Base-by-base conservation (phyloP, 2,329 filamentous ascomycete genomes). In the Alternaria arborescens region DNA sequence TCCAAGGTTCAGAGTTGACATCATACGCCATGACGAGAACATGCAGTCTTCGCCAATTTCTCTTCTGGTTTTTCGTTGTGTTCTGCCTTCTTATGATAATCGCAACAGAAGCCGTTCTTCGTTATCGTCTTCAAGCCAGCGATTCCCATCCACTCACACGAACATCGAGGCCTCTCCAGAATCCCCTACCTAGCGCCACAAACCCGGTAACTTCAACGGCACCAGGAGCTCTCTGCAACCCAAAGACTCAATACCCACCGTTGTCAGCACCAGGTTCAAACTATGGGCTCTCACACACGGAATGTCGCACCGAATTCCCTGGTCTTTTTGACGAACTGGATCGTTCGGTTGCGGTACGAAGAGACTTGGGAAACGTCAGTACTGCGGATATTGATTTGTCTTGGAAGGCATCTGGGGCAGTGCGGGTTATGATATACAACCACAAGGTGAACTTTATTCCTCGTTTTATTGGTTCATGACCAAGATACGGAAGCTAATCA, bases 341-440 rank as follows among this genome's bases (percentile, higher is more conserved):
- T 18, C 66, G 67, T 24, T 61, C 67, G 4, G 58, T 51, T 20
- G 56, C 52, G 26, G 50, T 60, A 26, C 58, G 63, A 48, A 67
- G 60, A 38, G 43, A 53, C 1, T 54, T 60, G 10, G 64, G 68
- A 22, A 64, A 67, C 12, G 60, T 70, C 24, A 62, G 44, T 5
- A 41, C 48, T 8, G 51, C 63, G 20, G 71, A 75, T 30, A 38
- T 75, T 16, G 67, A 73, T 36, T 50, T 71, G 1, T 26, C 48
- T 14, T 74, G 70, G 68, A 66, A 61, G 20, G 24, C 53, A 3
- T 52, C 61, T n/a, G 66, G 68, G 38, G 60, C 60, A 38, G 66
- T 71, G 8, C 63, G 71, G 7, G 72, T 68, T n/a, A 71, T 76
- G 70, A 73, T 76, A 24, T 66, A 71, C 52, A 64, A 74, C 34